phyloP scores from a whole-genome alignment of 345 rosid species.

The Populus euphratica region DNA sequence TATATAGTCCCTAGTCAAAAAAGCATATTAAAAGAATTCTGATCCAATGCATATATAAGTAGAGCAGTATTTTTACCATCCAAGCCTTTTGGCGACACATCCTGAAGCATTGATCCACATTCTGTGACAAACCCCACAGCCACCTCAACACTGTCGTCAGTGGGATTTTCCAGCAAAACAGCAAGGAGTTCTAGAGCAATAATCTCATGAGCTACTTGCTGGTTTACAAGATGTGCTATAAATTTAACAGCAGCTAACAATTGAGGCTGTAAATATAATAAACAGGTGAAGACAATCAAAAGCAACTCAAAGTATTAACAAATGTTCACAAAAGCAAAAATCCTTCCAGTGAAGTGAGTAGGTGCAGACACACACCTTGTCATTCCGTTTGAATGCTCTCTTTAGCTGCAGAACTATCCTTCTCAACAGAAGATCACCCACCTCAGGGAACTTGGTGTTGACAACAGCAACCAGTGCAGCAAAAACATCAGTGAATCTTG shows the following conservation, averaged over 20 bases:
- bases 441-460: slow-evolving; percentile 84
- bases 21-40: not conserved
- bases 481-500: slow-evolving; percentile 86
- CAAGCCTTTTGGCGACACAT: slow-evolving; percentile 79
- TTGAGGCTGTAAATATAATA: slow-evolving; percentile 59
- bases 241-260: slow-evolving; percentile 91
- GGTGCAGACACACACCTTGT: slow-evolving; percentile 48
- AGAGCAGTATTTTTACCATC: slow-evolving; percentile 47
- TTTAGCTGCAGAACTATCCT: slow-evolving; percentile 89
- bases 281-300: not conserved
- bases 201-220: slow-evolving; percentile 85
- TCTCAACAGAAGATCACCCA: slow-evolving; percentile 71
- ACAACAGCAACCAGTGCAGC: slow-evolving; percentile 80
- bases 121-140: slow-evolving; percentile 90
- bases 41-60: not conserved
- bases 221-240: slow-evolving; percentile 90
- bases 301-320: not conserved
- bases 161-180: slow-evolving; percentile 69
- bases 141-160: slow-evolving; percentile 94
- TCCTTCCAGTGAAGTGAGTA: not conserved
- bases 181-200: slow-evolving; percentile 75
- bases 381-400: slow-evolving; percentile 92
- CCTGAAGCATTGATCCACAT: slow-evolving; percentile 90
- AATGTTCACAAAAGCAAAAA: not conserved
- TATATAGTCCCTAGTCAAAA: not conserved